Percentiles rank a stretch among this genome's conserved stretches.
Evolutionary conservation across 495 filamentous ascomycete genomes (phyloP).

Genomic region (Lentithecium fluviatile): DNA sequence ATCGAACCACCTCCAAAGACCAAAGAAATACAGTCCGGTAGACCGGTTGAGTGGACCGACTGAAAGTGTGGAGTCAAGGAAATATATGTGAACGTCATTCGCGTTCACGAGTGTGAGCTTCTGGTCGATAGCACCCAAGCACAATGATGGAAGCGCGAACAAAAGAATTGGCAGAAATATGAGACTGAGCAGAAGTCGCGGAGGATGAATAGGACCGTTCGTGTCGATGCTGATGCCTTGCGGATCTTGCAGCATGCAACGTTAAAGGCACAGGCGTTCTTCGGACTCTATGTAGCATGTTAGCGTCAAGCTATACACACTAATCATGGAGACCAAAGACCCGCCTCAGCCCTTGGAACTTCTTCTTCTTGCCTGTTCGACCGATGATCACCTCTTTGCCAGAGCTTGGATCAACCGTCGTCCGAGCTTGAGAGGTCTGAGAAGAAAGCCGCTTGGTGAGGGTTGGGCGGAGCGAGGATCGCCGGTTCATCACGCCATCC

Average conservation of each 20-base stretch:
- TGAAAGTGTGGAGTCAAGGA: not conserved
- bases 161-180: conserved; percentile 5
- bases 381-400: conserved; percentile 33
- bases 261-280: not conserved
- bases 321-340: conserved; percentile 58
- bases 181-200: not conserved
- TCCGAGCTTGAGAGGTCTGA: conserved; percentile 8
- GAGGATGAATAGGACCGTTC: not conserved
- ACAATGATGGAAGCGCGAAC: conserved; percentile 8
- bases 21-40: not conserved
- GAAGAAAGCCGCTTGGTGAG: conserved; percentile 31
- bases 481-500: conserved; percentile 17
- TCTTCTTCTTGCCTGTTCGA: conserved; percentile 56
- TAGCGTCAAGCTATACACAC: conserved; percentile 6
- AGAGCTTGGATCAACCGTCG: conserved; percentile 19
- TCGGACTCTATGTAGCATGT: not conserved
- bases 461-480: conserved; percentile 20
- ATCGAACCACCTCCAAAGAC: not conserved
- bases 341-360: conserved; percentile 55
- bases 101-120: not conserved
- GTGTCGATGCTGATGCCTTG: not conserved
- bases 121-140: conserved; percentile 8
- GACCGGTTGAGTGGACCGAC: not conserved
- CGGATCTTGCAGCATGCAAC: not conserved
- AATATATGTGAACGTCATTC: not conserved